Evolutionary conservation across 345 rosid genomes (phyloP).

Genomic region (Rhodamnia rubescens): DNA sequence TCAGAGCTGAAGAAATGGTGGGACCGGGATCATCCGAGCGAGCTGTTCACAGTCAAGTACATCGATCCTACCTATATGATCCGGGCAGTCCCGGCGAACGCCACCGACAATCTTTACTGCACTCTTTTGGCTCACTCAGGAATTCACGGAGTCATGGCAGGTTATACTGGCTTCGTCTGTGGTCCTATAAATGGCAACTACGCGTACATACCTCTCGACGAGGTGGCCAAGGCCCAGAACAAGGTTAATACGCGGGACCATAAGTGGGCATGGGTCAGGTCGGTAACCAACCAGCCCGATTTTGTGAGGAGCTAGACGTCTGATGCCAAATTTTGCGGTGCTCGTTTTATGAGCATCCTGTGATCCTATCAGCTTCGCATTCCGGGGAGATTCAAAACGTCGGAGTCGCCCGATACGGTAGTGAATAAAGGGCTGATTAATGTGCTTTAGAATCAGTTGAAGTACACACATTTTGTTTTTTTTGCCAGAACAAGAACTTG

Average conservation of each 20-base stretch:
- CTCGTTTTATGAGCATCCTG: neutral
- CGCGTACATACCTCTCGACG: constrained; percentile 70
- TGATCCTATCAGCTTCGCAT: neutral
- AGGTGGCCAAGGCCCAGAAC: constrained; percentile 59
- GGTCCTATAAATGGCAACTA: constrained; percentile 87
- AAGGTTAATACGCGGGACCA: constrained; percentile 57
- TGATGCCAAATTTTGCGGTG: neutral
- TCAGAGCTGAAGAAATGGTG: constrained; percentile 70
- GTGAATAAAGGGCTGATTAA: neutral
- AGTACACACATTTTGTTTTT: neutral
- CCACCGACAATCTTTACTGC: constrained; percentile 67
- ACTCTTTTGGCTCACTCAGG: constrained; percentile 86
- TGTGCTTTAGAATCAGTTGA: neutral
- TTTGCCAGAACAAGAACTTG: neutral
- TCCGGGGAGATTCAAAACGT: neutral
- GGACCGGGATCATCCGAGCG: constrained; percentile 46
- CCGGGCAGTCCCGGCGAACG: constrained; percentile 81
- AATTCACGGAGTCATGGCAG: constrained; percentile 87
- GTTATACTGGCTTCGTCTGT: constrained; percentile 72
- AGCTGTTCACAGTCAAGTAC: constrained; percentile 70
- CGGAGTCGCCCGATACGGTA: neutral
- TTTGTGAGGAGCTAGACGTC: constrained; percentile 18
- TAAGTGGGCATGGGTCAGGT: constrained; percentile 93
- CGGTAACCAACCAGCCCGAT: constrained; percentile 79
- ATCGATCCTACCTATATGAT: constrained; percentile 96